phyloP scores from a whole-genome alignment of 768 basidiomycete species.

The Xanthoconium purpureum region DNA sequence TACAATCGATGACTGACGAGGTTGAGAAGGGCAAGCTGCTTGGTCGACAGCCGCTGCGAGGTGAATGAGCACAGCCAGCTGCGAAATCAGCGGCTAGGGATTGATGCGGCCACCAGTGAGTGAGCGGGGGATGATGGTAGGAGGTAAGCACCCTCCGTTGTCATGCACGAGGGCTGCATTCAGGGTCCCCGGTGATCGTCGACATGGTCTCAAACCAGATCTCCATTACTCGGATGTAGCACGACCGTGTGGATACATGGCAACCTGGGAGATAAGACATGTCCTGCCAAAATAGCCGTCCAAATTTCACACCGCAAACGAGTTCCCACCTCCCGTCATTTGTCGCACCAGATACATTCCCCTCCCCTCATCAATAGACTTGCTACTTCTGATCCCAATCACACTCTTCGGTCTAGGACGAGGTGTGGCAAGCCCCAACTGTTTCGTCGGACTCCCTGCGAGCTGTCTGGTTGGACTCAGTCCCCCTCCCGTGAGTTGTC shows the following conservation, averaged over 20 bases:
- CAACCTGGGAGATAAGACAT: constrained; percentile 2
- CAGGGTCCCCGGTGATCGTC: neutral
- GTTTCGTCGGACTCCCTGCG: constrained; percentile 66
- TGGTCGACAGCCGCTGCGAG: neutral
- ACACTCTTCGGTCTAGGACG: constrained; percentile 76
- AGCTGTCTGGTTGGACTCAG: constrained; percentile 67
- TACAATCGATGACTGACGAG: neutral
- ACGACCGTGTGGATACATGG: constrained; percentile 16
- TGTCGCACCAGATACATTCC: constrained; percentile 75
- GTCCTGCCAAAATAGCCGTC: neutral
- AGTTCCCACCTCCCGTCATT: constrained; percentile 57
- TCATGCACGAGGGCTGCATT: constrained; percentile 2
- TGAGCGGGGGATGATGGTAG: neutral
- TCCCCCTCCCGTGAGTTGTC: constrained; percentile 67
- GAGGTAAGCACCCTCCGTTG: constrained; percentile 4
- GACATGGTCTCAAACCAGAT: constrained; percentile 12
- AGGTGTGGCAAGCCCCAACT: constrained; percentile 41
- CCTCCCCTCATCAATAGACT: constrained; percentile 63
- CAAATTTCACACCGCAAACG: constrained; percentile 21
- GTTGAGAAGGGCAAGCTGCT: neutral
- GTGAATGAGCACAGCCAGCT: constrained; percentile 1
- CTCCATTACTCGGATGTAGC: constrained; percentile 1
- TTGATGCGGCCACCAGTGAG: constrained; percentile 5
- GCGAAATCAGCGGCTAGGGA: constrained; percentile 7
- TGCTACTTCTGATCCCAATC: constrained; percentile 61